phyloP scores from a whole-genome alignment of 2,329 filamentous ascomycete genomes.

The Microdochium bolleyi region DNA sequence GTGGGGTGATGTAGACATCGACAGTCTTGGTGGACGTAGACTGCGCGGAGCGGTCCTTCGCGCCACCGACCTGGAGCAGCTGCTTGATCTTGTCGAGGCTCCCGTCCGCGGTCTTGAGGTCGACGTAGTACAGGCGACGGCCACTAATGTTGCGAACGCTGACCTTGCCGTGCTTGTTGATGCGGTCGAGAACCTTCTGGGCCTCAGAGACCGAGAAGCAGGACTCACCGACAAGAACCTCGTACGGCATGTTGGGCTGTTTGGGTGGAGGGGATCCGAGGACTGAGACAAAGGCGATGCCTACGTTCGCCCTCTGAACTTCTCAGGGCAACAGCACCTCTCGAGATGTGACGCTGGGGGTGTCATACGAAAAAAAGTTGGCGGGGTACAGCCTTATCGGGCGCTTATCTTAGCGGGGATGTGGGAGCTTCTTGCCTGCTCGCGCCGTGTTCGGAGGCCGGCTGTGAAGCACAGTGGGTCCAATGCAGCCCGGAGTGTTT shows the following conservation, averaged over 20 bases:
- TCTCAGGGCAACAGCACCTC: not conserved
- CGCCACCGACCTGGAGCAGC: slow-evolving; percentile 31
- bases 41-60: slow-evolving; percentile 10
- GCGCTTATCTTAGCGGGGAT: not conserved
- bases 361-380: not conserved
- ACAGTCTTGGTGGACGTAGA: slow-evolving; percentile 35
- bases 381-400: not conserved
- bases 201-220: slow-evolving; percentile 42
- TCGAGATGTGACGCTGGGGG: not conserved
- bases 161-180: slow-evolving; percentile 27
- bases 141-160: slow-evolving; percentile 42
- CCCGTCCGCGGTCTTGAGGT: slow-evolving; percentile 40
- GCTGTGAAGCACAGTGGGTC: not conserved
- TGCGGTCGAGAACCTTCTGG: slow-evolving; percentile 33
- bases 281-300: not conserved
- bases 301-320: not conserved
- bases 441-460: not conserved
- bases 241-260: slow-evolving; percentile 1
- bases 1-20: slow-evolving; percentile 68
- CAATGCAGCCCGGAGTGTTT: too few species aligned
- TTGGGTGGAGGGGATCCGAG: not conserved
- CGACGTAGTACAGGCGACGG: slow-evolving; percentile 59
- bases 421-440: not conserved
- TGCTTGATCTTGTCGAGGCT: slow-evolving; percentile 33
- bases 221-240: slow-evolving; percentile 24